Evolutionary conservation across 768 basidiomycete genomes (phyloP).

Genomic region (Leucogyrophana mollusca): DNA sequence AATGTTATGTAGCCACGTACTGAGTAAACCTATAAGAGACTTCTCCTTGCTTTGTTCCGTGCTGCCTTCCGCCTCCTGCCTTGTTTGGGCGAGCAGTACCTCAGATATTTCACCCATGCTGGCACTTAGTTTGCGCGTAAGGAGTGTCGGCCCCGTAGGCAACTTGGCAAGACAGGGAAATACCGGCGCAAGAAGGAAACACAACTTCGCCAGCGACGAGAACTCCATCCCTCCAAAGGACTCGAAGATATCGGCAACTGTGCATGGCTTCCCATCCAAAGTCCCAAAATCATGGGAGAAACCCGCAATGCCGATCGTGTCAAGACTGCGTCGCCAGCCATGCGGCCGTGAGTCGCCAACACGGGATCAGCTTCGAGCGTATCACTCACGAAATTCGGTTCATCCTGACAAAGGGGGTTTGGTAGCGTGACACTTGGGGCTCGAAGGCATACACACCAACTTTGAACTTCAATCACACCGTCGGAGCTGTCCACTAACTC

Average conservation of each 20-base stretch:
- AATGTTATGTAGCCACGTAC: constrained; percentile 5
- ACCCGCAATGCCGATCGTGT: constrained; percentile 56
- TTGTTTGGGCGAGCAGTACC: constrained; percentile 35
- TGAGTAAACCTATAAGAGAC: constrained; percentile 14
- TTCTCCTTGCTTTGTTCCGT: constrained; percentile 18
- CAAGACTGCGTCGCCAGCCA: constrained; percentile 35
- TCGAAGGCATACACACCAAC: constrained; percentile 13
- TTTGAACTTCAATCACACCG: constrained; percentile 33
- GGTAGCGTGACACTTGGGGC: neutral
- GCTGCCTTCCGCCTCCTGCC: constrained; percentile 24
- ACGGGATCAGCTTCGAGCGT: neutral
- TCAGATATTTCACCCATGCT: constrained; percentile 39
- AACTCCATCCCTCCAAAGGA: constrained; percentile 25
- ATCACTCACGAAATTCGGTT: constrained; percentile 25
- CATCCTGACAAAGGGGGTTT: constrained; percentile 15
- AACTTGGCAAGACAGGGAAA: constrained; percentile 35
- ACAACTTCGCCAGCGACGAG: constrained; percentile 26
- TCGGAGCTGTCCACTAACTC: constrained; percentile 10
- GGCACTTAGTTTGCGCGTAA: constrained; percentile 25
- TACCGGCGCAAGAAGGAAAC: constrained; percentile 36
- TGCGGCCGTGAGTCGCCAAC: neutral
- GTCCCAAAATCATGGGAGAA: constrained; percentile 56
- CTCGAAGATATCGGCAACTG: constrained; percentile 41
- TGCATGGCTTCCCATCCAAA: constrained; percentile 44
- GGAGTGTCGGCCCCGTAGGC: constrained; percentile 32